Evolutionary conservation across 2,329 filamentous ascomycete genomes (phyloP).

Genomic region (Coniochaeta prunicola): DNA sequence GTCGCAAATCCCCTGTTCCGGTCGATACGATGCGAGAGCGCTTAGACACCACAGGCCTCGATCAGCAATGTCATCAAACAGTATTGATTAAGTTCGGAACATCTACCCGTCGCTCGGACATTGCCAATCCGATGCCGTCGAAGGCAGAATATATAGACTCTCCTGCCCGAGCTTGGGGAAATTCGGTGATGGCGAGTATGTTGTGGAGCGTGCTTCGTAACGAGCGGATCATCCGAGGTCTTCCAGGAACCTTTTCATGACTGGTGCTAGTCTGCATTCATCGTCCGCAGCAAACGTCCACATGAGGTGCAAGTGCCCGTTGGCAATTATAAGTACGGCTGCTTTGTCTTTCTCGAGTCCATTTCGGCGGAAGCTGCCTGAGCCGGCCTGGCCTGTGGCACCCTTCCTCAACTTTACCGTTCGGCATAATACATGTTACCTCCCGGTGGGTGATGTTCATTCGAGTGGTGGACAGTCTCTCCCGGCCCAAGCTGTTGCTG

Average conservation of each 20-base stretch:
- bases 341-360: not conserved
- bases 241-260: not conserved
- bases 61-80: conserved; percentile 2
- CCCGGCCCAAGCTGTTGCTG: conserved; percentile 10
- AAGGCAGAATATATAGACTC: not conserved
- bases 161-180: not conserved
- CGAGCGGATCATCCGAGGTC: not conserved
- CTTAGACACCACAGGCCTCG: conserved; percentile 10
- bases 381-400: not conserved
- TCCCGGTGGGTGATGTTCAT: conserved; percentile 12
- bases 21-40: conserved; percentile 7
- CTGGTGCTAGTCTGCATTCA: not conserved
- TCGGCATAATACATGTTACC: conserved; percentile 25
- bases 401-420: conserved; percentile 11
- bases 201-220: not conserved
- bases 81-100: conserved; percentile 7
- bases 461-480: conserved; percentile 12
- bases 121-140: not conserved
- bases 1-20: conserved; percentile 18
- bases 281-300: not conserved
- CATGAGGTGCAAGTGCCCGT: not conserved
- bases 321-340: not conserved
- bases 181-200: not conserved
- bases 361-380: not conserved
- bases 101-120: conserved; percentile 3